Conservation (phyloP, 2,329 filamentous ascomycete genomes). For the Huntiella omanensis region DNA sequence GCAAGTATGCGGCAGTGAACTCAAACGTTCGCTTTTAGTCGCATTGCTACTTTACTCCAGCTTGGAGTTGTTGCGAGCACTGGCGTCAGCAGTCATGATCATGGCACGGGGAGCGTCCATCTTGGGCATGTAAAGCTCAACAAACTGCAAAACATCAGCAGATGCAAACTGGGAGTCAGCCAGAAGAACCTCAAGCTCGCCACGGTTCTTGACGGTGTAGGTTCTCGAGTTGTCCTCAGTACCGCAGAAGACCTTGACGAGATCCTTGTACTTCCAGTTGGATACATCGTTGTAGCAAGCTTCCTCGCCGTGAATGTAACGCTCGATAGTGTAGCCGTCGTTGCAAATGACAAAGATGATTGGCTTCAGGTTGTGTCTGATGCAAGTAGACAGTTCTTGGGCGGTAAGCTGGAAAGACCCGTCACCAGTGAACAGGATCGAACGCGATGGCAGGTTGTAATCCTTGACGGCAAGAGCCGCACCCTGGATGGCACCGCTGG, state of each 20-base stretch:
- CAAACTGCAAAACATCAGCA: slow-evolving; percentile 41
- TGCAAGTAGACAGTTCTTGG: slow-evolving; percentile 71
- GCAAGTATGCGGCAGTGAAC: too few species aligned
- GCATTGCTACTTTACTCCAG: slow-evolving; percentile 14
- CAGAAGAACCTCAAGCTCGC: slow-evolving; percentile 48
- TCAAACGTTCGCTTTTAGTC: background rate
- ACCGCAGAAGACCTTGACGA: slow-evolving; percentile 51
- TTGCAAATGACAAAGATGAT: slow-evolving; percentile 81
- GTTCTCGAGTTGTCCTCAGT: slow-evolving; percentile 35
- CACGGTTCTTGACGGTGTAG: slow-evolving; percentile 49
- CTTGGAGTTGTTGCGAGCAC: slow-evolving; percentile 46
- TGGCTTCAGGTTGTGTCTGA: slow-evolving; percentile 52
- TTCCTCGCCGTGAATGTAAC: slow-evolving; percentile 70
- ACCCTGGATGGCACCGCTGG: slow-evolving; percentile 37
- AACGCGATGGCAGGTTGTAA: slow-evolving; percentile 36
- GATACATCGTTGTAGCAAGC: slow-evolving; percentile 66
- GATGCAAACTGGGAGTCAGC: slow-evolving; percentile 43
- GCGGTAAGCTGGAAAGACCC: slow-evolving; percentile 71
- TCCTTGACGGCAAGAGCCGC: slow-evolving; percentile 62
- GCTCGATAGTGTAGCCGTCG: slow-evolving; percentile 76
- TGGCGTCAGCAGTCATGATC: slow-evolving; percentile 50
- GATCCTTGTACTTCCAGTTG: slow-evolving; percentile 52
- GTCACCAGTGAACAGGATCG: slow-evolving; percentile 76
- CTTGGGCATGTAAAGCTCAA: slow-evolving; percentile 65
- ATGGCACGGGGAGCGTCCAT: slow-evolving; percentile 58